Conservation (phyloP, 129 eudicot genomes). For the Helichrysum umbraculigerum region DNA sequence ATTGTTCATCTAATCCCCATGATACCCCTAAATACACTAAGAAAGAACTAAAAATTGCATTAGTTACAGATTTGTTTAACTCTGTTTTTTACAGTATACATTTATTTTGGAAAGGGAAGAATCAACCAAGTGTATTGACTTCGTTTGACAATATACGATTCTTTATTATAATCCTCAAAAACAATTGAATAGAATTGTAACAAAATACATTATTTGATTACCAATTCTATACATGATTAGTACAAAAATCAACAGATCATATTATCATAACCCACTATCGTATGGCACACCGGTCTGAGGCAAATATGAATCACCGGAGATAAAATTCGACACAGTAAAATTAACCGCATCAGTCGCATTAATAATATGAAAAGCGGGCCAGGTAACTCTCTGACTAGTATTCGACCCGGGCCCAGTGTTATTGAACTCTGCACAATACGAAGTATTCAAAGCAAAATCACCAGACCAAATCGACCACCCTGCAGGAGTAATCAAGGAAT, state of each 20-base stretch:
- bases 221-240: background rate
- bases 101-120: too few species aligned
- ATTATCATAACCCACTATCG: constrained; percentile 40
- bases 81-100: too few species aligned
- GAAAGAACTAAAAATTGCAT: too few species aligned
- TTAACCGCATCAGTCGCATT: constrained; percentile 45
- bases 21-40: too few species aligned
- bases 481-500: constrained; percentile 35
- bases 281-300: constrained; percentile 57
- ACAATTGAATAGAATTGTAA: background rate
- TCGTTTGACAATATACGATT: background rate
- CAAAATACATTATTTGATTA: background rate
- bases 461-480: constrained; percentile 65
- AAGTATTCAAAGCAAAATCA: constrained; percentile 51
- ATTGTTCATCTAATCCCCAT: too few species aligned
- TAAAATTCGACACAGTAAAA: constrained; percentile 49
- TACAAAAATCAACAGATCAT: background rate
- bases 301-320: constrained; percentile 53
- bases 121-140: background rate
- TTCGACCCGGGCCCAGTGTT: constrained; percentile 57
- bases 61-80: too few species aligned
- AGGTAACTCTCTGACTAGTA: constrained; percentile 47
- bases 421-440: constrained; percentile 54
- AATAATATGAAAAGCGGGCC: constrained; percentile 49
- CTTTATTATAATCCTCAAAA: background rate